Evolutionary conservation across 257 asterid species (phyloP).

Genomic region (Lithospermum erythrorhizon): DNA sequence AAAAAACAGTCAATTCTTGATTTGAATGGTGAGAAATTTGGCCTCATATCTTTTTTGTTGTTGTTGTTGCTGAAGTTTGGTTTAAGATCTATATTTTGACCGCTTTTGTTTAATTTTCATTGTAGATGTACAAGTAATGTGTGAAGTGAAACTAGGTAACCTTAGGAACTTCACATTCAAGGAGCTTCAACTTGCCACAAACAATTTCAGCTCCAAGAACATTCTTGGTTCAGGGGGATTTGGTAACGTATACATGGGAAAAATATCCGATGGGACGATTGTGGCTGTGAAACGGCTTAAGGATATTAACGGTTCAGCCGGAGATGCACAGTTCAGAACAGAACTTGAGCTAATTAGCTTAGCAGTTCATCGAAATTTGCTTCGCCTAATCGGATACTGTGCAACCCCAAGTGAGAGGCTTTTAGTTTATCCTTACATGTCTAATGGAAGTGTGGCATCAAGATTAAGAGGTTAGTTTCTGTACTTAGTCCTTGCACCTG

Average conservation of each 20-base stretch:
- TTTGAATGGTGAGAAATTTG: slow-evolving; percentile 34
- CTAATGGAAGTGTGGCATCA: slow-evolving; percentile 86
- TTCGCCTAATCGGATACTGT: slow-evolving; percentile 68
- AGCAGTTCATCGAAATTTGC: slow-evolving; percentile 88
- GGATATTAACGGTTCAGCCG: slow-evolving; percentile 68
- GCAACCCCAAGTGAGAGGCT: slow-evolving; percentile 63
- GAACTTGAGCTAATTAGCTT: slow-evolving; percentile 83
- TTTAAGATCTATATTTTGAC: background rate
- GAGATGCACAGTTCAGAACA: slow-evolving; percentile 71
- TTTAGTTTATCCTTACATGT: slow-evolving; percentile 91
- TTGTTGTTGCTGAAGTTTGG: background rate
- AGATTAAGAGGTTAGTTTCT: slow-evolving; percentile 58
- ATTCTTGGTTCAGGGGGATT: slow-evolving; percentile 94
- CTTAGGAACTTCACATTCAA: slow-evolving; percentile 66
- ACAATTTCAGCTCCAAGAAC: slow-evolving; percentile 70
- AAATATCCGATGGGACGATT: slow-evolving; percentile 45
- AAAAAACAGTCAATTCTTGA: slow-evolving; percentile 48
- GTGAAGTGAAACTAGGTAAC: slow-evolving; percentile 54
- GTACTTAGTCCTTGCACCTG: background rate
- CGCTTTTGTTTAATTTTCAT: slow-evolving; percentile 2
- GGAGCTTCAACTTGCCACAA: slow-evolving; percentile 79
- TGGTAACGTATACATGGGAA: slow-evolving; percentile 80
- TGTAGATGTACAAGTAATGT: slow-evolving; percentile 70
- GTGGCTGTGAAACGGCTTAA: slow-evolving; percentile 86
- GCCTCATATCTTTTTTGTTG: background rate